A percentile compares a stretch with the other conserved stretches of the same genome.
phyloP scores from a whole-genome alignment of 2,329 filamentous ascomycete species.

The Parascedosporium putredinis region DNA sequence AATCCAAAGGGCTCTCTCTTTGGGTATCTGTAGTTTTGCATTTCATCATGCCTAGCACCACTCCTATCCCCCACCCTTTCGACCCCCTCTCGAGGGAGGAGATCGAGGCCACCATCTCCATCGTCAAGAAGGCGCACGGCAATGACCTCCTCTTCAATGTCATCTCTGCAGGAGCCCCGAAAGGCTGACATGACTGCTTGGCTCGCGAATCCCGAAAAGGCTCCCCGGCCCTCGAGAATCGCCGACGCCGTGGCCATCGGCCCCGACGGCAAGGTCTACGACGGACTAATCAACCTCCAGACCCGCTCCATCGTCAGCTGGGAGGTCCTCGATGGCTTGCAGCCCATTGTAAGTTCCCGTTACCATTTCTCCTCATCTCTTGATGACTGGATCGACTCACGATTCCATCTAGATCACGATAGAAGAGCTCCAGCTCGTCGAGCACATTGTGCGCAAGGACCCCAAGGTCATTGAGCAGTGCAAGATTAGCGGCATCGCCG shows the following conservation, averaged over 20 bases:
- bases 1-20: too few relatives aligned
- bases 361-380: not conserved
- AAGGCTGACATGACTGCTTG: constrained; percentile 77
- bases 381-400: constrained; percentile 9
- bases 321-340: constrained; percentile 64
- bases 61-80: constrained; percentile 38
- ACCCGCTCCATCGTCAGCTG: constrained; percentile 59
- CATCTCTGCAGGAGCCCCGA: constrained; percentile 72
- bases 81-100: constrained; percentile 66
- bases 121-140: constrained; percentile 60
- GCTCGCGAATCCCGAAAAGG: constrained; percentile 54
- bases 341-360: constrained; percentile 56
- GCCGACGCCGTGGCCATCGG: constrained; percentile 80
- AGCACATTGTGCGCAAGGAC: constrained; percentile 64
- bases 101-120: constrained; percentile 59
- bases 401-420: constrained; percentile 58
- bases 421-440: constrained; percentile 77
- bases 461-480: constrained; percentile 87
- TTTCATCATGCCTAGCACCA: not conserved
- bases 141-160: constrained; percentile 75
- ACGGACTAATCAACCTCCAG: constrained; percentile 68
- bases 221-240: constrained; percentile 55
- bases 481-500: constrained; percentile 66
- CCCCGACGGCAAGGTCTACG: constrained; percentile 67
- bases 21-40: too few relatives aligned